Evolutionary conservation across 345 rosid genomes (phyloP), one percentile per base, ranked within the genome.

Genomic region (Eucalyptus caleyi): DNA sequence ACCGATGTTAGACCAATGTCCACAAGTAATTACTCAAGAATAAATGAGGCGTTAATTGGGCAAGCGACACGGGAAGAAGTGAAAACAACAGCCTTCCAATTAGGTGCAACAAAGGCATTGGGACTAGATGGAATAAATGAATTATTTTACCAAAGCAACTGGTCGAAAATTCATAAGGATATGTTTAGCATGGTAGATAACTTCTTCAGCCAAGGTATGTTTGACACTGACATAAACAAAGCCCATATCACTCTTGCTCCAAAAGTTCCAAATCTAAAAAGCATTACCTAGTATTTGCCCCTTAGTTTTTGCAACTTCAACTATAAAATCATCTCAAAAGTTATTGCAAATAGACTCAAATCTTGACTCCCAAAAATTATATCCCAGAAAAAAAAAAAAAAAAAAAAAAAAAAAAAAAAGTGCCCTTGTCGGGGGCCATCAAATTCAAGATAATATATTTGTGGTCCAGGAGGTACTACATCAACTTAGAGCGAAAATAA

Each of bases 131-230:
- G 32, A 7, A 27, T 37, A 2, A 40, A 19, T 7, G 47, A 30
- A 9, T 2, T 11, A 24, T 44, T 45, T 51, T 45, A 85, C 53
- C 87, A 44, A 44, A 9, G 18, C 12, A 7, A 85, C 4, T 24
- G 32, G 51, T 27, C 3, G 1, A 26, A 18, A 2, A 9, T 23
- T 9, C 30, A 9, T 4, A 1, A 3, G 5, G 27, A 23, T 56
- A 26, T 56, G 2, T 23, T 21, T 56, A 5, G 24, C 5, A 23
- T 56, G 30, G 27, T 56, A 9, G 62, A 19, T 9, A 18, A 4
- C 5, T 56, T 56, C 10, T 7, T 56, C 26, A 32, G 53, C 42
- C 27, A 86, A 10, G 1, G 47, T 45, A 45, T 45, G 47, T 45
- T 45, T 45, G 11, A 86, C 26, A 4, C 27, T 45, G 11, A 49